A percentile compares a stretch with the other conserved stretches of the same genome.
These are phyloP conservation scores for Ricinus communis DNA, from an alignment of 345 rosid species.

Conservation along the genomic window DNA sequence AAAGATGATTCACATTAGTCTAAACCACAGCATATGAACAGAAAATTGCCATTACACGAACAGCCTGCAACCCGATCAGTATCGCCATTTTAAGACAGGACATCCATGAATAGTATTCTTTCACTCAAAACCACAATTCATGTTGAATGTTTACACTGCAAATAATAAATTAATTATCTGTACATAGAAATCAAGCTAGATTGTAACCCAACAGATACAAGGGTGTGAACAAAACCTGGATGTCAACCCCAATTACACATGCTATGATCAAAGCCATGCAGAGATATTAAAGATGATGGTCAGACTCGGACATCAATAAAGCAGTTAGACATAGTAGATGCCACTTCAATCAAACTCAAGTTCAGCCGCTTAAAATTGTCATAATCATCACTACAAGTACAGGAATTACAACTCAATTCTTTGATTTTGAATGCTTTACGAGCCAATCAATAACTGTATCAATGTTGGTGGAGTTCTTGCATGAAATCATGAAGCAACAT, in stretches of 20 bases:
- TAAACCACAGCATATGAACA: too few species aligned
- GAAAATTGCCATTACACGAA: too few species aligned
- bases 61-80: too few species aligned
- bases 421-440: slow-evolving; percentile 66
- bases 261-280: slow-evolving; percentile 12
- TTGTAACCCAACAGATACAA: slow-evolving; percentile 14
- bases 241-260: slow-evolving; percentile 13
- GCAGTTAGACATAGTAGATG: slow-evolving; percentile 21
- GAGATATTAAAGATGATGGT: slow-evolving; percentile 7
- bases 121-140: slow-evolving; percentile 21
- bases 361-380: background rate
- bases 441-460: slow-evolving; percentile 73
- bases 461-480: slow-evolving; percentile 74
- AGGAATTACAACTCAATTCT: slow-evolving; percentile 37
- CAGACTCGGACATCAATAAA: slow-evolving; percentile 18
- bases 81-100: too few species aligned
- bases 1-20: too few species aligned
- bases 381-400: slow-evolving; percentile 10
- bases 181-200: slow-evolving; percentile 32
- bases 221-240: slow-evolving; percentile 12
- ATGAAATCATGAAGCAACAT: slow-evolving; percentile 70
- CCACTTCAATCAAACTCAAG: slow-evolving; percentile 16
- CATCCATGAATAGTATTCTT: background rate
- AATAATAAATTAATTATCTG: slow-evolving; percentile 27
- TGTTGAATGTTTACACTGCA: slow-evolving; percentile 20